Percentiles rank a stretch among this genome's conserved stretches.
phyloP scores from a whole-genome alignment of 1,284 basidiomycete genomes.

The Pascua sp. region DNA sequence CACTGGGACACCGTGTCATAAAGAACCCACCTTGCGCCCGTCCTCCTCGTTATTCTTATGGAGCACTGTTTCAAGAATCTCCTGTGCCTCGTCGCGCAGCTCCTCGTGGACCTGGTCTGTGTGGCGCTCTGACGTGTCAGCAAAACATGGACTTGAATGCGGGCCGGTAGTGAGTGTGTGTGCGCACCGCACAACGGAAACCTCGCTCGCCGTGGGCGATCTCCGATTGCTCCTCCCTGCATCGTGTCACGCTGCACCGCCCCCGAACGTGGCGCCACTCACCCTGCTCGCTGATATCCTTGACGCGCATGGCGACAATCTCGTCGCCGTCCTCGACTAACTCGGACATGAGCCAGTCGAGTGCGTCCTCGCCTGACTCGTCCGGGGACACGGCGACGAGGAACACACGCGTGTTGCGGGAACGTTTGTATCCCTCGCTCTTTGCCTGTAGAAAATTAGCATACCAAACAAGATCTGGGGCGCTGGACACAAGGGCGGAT shows the following conservation, averaged over 20 bases:
- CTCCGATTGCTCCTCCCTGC: no score
- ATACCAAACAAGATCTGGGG: no score
- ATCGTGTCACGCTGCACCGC: neutral
- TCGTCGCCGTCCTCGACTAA: constrained; percentile 92
- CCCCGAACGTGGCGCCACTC: constrained; percentile 21
- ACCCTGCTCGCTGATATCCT: constrained; percentile 77
- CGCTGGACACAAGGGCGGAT: constrained; percentile 20
- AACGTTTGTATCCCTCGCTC: constrained; percentile 74
- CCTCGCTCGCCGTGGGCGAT: neutral
- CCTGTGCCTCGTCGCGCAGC: constrained; percentile 80
- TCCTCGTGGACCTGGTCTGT: constrained; percentile 61
- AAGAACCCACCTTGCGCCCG: constrained; percentile 62
- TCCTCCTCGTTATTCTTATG: constrained; percentile 77
- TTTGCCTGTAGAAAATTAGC: constrained; percentile 61
- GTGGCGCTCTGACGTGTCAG: constrained; percentile 57
- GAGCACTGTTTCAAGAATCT: constrained; percentile 75
- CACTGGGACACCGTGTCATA: neutral
- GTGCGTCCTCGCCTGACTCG: constrained; percentile 75
- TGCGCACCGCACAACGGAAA: neutral
- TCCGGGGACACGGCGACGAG: constrained; percentile 86
- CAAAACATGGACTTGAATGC: neutral
- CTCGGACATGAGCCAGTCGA: constrained; percentile 83
- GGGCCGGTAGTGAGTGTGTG: neutral
- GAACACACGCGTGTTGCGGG: constrained; percentile 79
- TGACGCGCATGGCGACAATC: constrained; percentile 83